Evolutionary conservation across 257 asterid species (phyloP).

Genomic region (Cynanchum wilfordii): DNA sequence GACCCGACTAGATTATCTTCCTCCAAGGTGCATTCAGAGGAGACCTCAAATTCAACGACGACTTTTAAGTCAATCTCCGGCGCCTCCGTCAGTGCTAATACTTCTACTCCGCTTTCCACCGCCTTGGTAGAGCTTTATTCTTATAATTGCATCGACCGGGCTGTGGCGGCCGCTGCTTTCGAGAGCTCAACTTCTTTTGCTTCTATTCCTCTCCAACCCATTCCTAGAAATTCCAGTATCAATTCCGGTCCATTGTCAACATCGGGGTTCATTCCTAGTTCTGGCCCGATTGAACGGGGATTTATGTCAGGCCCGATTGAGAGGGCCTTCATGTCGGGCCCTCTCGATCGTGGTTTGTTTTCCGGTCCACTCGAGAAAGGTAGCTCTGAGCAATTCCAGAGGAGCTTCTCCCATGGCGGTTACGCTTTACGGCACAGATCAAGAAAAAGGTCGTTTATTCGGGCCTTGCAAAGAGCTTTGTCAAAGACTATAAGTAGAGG

Average conservation of each 20-base stretch:
- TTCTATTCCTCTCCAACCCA: slow-evolving; percentile 75
- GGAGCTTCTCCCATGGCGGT: slow-evolving; percentile 86
- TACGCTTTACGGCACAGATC: slow-evolving; percentile 55
- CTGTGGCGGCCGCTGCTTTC: slow-evolving; percentile 78
- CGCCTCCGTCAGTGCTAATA: slow-evolving; percentile 88
- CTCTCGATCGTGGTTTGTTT: slow-evolving; percentile 61
- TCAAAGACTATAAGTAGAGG: slow-evolving; percentile 66
- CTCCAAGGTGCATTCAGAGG: slow-evolving; percentile 68
- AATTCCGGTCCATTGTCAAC: slow-evolving; percentile 57
- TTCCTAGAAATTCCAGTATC: slow-evolving; percentile 52
- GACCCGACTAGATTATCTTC: slow-evolving; percentile 46
- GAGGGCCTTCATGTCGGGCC: slow-evolving; percentile 74
- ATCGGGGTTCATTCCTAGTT: slow-evolving; percentile 41
- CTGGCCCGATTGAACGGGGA: slow-evolving; percentile 73
- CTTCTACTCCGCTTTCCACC: slow-evolving; percentile 92
- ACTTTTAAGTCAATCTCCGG: slow-evolving; percentile 79
- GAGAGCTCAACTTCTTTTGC: slow-evolving; percentile 90
- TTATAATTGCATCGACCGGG: slow-evolving; percentile 53
- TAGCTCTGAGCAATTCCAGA: slow-evolving; percentile 51
- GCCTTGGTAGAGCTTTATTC: slow-evolving; percentile 56
- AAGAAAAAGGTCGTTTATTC: slow-evolving; percentile 51
- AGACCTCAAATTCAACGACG: slow-evolving; percentile 35
- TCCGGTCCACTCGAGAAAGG: slow-evolving; percentile 78
- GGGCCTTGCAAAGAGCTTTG: slow-evolving; percentile 63
- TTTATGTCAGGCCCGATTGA: slow-evolving; percentile 89